Evolutionary conservation across 306 rosid species (phyloP).

Genomic region (Vigna reflexopilosa): DNA sequence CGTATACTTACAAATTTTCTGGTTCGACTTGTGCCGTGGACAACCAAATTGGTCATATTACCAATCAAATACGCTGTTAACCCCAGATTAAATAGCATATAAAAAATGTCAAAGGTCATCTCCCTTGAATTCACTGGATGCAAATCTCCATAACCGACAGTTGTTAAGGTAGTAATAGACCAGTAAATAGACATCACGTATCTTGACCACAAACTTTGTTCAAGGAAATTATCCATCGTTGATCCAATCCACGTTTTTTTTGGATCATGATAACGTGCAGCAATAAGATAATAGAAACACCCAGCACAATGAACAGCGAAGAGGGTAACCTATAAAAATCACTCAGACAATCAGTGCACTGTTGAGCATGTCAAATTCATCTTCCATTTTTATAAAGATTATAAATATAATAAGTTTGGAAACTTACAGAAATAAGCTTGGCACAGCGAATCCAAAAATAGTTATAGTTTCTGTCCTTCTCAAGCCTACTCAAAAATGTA

Average conservation of each 20-base stretch:
- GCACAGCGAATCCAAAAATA: conserved; percentile 94
- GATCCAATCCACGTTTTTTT: conserved; percentile 77
- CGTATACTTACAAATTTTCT: conserved; percentile 75
- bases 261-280: conserved; percentile 78
- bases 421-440: conserved; percentile 85
- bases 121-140: conserved; percentile 90
- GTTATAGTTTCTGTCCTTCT: conserved; percentile 85
- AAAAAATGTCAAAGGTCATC: conserved; percentile 86
- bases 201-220: conserved; percentile 67
- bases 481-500: conserved; percentile 64
- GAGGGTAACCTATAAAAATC: conserved; percentile 76
- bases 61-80: conserved; percentile 95
- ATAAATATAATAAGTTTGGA: background rate
- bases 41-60: conserved; percentile 96
- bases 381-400: background rate
- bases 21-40: conserved; percentile 90
- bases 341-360: conserved; percentile 1
- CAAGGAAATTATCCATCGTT: conserved; percentile 56
- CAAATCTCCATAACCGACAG: conserved; percentile 93
- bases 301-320: conserved; percentile 89
- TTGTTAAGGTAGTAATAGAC: conserved; percentile 92
- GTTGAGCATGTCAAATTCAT: background rate
- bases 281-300: conserved; percentile 86
- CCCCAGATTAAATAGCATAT: conserved; percentile 89
- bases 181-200: conserved; percentile 85